Base-by-base conservation (phyloP, 1,284 basidiomycete species). In the Pascua guehoae region DNA sequence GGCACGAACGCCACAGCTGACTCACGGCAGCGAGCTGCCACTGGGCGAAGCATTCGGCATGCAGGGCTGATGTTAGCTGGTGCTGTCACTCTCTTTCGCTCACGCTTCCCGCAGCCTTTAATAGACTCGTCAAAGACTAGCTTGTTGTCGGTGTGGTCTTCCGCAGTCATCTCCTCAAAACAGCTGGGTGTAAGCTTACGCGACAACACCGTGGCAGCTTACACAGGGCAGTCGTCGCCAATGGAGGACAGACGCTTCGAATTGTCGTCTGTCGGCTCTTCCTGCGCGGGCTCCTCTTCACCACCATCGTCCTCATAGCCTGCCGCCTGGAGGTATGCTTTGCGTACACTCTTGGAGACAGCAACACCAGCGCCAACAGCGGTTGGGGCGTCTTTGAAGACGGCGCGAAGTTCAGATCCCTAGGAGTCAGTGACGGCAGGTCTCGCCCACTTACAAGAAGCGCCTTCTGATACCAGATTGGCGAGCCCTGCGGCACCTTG, bases 181-280 rank as follows among this genome's bases (percentile, higher is more conserved):
- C 70, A 72, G 4, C 70, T 71, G 38, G 15, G 17, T 4, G 24
- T 48, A 12, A 44, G 18, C 38, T 9, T 12, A 7, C 2, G 10
- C 8, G 12, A 3, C 12, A 16, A 10, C 12, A 3, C 10, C 4
- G 8, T 3, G 4, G 24, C 7, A 32, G 60, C 68, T 24, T 56
- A 73, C 70, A 72, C 63, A 14, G 71, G 69, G 49, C 71, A 73
- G 49, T 73, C 71, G n/a, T 73, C 70, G 1, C 71, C 71, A 15
- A 69, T 56, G 12, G 68, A 53, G 9, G 45, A 41, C 18, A 59
- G 48, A 36, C 57, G 63, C 40, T 60, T 63, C 15, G 38, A 38
- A 14, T 39, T 39, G 17, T 38, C 38, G 11, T 17, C 47, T 12
- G 16, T 14, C 38, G 39, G 38, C 38, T 49, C 47, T 16, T 14